Evolutionary conservation across 2,329 filamentous ascomycete species (phyloP), one percentile per base, ranked within the genome.

Genomic region (Cladosporium oxysporum): DNA sequence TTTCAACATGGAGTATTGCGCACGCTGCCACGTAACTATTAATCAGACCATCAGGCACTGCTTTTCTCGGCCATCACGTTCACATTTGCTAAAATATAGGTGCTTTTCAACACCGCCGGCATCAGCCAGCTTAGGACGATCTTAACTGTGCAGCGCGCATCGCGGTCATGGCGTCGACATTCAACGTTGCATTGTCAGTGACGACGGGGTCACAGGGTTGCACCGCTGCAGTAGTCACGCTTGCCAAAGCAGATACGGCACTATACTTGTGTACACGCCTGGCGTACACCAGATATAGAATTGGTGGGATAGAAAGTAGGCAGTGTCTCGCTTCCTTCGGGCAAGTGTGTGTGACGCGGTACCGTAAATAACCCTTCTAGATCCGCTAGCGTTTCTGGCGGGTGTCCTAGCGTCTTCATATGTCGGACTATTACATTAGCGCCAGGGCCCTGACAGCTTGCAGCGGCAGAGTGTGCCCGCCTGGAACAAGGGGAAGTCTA

Each of bases 311-410:
- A 21, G 55, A 41, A 41, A 58, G 31, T 52, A 53, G 47, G 28
- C 47, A 28, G 44, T 29, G 44, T 52, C 47, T 41, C n/a, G 47
- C 35, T 21, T 21, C 31, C 41, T 47, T 47, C 41, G 41, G n/a
- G n/a, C 41, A 47, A 47, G 41, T 31, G 21, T 41, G n/a, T 26
- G 33, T 35, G 35, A 31, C 18, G 35, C 35, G 61, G 44, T 57
- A 37, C 61, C 50, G 35, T 14, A 63, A 63, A 63, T 63, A 63
- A 49, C 21, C 18, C 50, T 63, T 55, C 50, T 33, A 47, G 50
- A 57, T 63, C 10, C 50, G 31, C 50, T 63, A 63, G 61, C 23
- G 61, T 37, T 28, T 63, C 35, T 44, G 21, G 23, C 44, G 21
- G 23, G 23, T 21, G 60, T 53, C 49, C 49, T 55, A 62, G 60